These are phyloP conservation scores for Collybiopsis luxurians DNA, from an alignment of 768 basidiomycete genomes.

Conservation along the genomic window DNA sequence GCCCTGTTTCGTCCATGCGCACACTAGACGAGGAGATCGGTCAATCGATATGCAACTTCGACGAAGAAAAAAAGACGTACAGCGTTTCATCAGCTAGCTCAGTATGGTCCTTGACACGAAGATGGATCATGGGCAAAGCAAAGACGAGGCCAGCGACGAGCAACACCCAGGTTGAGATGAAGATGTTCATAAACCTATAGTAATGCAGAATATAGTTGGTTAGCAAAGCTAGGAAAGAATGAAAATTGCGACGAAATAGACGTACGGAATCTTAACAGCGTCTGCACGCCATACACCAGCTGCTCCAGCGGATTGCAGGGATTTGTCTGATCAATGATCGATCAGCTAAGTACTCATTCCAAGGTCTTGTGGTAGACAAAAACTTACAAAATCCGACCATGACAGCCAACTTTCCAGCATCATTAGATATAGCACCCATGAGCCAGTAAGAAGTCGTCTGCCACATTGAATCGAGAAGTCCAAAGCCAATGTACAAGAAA, in stretches of 20 bases:
- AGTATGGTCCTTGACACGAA: conserved; percentile 62
- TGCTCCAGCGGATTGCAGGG: conserved; percentile 73
- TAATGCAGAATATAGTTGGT: no score
- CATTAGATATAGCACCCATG: conserved; percentile 85
- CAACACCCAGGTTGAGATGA: conserved; percentile 73
- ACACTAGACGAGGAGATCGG: background rate
- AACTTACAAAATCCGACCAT: conserved; percentile 79
- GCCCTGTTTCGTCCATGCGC: conserved; percentile 7
- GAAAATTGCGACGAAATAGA: conserved; percentile 20
- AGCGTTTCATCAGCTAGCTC: conserved; percentile 49
- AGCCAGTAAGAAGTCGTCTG: conserved; percentile 82
- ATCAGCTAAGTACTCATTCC: no score
- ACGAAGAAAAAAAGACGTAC: conserved; percentile 30
- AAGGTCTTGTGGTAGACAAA: background rate
- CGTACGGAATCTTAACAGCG: conserved; percentile 59
- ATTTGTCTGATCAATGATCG: conserved; percentile 50
- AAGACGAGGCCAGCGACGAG: conserved; percentile 62
- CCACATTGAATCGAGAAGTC: conserved; percentile 81
- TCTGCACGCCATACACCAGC: conserved; percentile 74
- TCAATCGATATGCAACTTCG: background rate
- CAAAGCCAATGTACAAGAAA: conserved; percentile 69
- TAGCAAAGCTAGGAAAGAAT: no score
- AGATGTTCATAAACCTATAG: conserved; percentile 51
- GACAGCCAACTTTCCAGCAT: conserved; percentile 75
- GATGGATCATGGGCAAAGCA: conserved; percentile 72